phyloP scores from a whole-genome alignment of 768 basidiomycete species.

The Mycena alexandri region DNA sequence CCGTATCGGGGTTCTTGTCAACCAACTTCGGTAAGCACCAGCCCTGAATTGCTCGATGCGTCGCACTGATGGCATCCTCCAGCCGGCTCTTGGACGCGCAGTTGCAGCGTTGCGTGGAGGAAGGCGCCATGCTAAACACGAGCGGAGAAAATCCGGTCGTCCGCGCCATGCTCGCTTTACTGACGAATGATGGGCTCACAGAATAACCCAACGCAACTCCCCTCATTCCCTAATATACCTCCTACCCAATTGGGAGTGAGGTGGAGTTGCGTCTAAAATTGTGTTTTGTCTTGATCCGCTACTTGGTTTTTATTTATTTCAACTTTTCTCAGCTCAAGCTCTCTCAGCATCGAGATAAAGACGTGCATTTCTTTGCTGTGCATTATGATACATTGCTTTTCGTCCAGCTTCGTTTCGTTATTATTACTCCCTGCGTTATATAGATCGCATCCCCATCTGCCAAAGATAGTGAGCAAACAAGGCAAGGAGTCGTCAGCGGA shows the following conservation, averaged over 20 bases:
- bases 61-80: background rate
- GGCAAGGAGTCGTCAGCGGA: background rate
- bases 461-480: constrained; percentile 5
- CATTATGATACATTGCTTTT: constrained; percentile 28
- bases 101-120: constrained; percentile 69
- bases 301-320: background rate
- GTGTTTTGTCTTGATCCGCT: constrained; percentile 3
- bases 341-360: background rate
- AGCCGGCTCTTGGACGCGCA: constrained; percentile 73
- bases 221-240: background rate
- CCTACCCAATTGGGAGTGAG: constrained; percentile 2
- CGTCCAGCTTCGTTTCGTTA: constrained; percentile 1
- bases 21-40: constrained; percentile 77
- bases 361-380: constrained; percentile 18
- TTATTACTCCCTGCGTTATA: constrained; percentile 22
- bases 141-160: constrained; percentile 62
- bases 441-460: constrained; percentile 29
- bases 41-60: background rate
- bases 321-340: background rate
- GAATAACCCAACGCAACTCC: constrained; percentile 10
- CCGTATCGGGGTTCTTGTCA: constrained; percentile 91
- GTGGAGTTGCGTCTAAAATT: constrained; percentile 6
- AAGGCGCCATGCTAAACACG: constrained; percentile 55
- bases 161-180: constrained; percentile 42
- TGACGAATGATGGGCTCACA: constrained; percentile 40